phyloP scores from a whole-genome alignment of 345 rosid genomes.

The Barbarea vulgaris region DNA sequence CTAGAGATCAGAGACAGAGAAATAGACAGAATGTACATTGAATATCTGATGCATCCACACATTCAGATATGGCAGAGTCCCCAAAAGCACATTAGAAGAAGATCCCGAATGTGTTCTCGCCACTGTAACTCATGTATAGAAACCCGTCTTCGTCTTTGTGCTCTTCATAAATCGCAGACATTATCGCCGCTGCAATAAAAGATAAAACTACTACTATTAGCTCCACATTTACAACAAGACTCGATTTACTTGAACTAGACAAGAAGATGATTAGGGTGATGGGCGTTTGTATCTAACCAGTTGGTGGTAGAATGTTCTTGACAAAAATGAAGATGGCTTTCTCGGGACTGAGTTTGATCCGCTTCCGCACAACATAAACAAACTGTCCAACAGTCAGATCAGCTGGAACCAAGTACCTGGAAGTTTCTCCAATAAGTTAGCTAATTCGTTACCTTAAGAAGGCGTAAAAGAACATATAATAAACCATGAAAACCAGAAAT shows the following conservation, averaged over 20 bases:
- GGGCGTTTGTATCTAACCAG: slow-evolving; percentile 37
- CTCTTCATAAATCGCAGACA: slow-evolving; percentile 52
- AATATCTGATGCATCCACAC: slow-evolving; percentile 1
- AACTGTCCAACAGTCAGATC: slow-evolving; percentile 68
- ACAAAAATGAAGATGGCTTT: slow-evolving; percentile 64
- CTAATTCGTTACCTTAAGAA: background rate
- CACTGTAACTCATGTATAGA: slow-evolving; percentile 66
- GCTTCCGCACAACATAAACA: slow-evolving; percentile 62
- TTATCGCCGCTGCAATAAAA: slow-evolving; percentile 49
- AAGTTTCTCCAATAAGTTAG: background rate
- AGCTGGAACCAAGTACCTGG: slow-evolving; percentile 62
- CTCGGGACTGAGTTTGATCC: slow-evolving; percentile 64
- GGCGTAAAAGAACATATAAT: background rate
- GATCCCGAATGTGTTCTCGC: slow-evolving; percentile 62
- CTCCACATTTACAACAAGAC: background rate
- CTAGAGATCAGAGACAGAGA: slow-evolving; percentile 6
- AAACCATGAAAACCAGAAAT: background rate
- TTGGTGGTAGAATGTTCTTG: slow-evolving; percentile 57
- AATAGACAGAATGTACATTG: slow-evolving; percentile 24
- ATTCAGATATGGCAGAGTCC: background rate
- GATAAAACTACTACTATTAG: background rate
- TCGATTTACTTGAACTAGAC: background rate
- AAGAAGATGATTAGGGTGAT: background rate
- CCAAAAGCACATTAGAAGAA: slow-evolving; percentile 19
- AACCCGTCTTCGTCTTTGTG: slow-evolving; percentile 59